Base-by-base conservation (phyloP, 2,329 filamentous ascomycete species). In the Paecilomyces variotii region DNA sequence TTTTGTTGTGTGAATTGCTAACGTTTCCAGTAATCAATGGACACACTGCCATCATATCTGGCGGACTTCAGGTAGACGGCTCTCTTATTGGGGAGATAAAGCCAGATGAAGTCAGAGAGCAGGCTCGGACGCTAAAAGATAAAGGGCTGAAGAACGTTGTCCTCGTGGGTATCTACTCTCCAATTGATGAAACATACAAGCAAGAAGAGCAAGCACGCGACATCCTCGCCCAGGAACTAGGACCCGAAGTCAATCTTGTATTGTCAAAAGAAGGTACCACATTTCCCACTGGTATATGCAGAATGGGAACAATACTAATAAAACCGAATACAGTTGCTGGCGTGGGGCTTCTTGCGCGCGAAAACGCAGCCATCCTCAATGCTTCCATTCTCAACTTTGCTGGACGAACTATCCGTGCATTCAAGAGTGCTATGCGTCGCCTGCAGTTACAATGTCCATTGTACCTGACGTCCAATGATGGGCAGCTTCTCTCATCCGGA, bases 361-460 rank as follows among this genome's bases (percentile, higher is more conserved):
- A 87, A 68, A 87, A 87, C 64, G 84, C 85, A 0, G 80, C 83
- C 1, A 84, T 87, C 19, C 72, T 88, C 24, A 87, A 88, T 62
- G 85, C 84, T 0, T 80, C 84, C 1, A 84, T 87, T 34, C 72
- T 86, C 10, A 67, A 76, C 0, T 85, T 86, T 64, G 84, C 84
- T 0, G 75, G 78, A 14, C 76, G 76, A 61, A 86, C 83, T 0
- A 85, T 86, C 60, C 73, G 72, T 9, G 79, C 79, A 0, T 87
- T 87, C 62, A 74, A 80, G 26, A 72, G 75, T 39, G 80, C 84
- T 0, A 77, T 86, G 51, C 69, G 70, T 49, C 73, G 74, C 1
- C 70, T 87, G 2, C 75, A 78, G 0, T 68, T 85, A 0, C 63
- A 66, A 0, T 85, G 83, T 51, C 82, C 82, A 0, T 76, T 85